These are phyloP conservation scores for Pleurotus sapidus DNA, from an alignment of 768 basidiomycete species.

Conservation along the genomic window DNA sequence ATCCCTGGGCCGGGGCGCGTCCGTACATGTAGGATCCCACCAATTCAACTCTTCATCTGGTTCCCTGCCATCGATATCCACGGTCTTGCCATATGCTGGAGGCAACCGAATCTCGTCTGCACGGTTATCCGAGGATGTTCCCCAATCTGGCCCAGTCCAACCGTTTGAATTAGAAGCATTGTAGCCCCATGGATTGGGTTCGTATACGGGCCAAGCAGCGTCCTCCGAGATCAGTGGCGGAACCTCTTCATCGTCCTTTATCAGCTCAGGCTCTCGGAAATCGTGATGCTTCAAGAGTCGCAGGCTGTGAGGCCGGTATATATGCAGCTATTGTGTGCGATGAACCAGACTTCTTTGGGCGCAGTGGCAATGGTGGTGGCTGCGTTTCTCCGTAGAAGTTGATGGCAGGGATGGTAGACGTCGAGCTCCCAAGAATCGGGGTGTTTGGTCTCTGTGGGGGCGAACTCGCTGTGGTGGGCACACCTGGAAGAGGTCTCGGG, in stretches of 20 bases:
- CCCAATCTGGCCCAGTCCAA: not conserved
- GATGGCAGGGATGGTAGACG: constrained; percentile 27
- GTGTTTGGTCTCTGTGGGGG: constrained; percentile 37
- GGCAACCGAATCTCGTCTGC: not conserved
- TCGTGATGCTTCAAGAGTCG: constrained; percentile 33
- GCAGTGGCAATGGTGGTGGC: constrained; percentile 35
- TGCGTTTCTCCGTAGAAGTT: constrained; percentile 32
- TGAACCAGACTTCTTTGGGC: constrained; percentile 40
- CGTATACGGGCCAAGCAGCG: constrained; percentile 16
- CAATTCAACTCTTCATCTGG: constrained; percentile 61
- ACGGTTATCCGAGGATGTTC: not conserved
- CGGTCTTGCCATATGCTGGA: constrained; percentile 13
- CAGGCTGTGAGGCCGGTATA: constrained; percentile 28
- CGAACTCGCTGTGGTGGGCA: constrained; percentile 18
- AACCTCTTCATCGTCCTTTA: constrained; percentile 36
- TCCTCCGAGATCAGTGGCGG: constrained; percentile 39
- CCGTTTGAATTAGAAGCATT: constrained; percentile 3
- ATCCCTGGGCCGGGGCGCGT: constrained; percentile 70
- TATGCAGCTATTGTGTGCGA: constrained; percentile 28
- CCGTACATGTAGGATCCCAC: constrained; percentile 60
- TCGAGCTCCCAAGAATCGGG: constrained; percentile 26
- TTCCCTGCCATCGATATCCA: constrained; percentile 59
- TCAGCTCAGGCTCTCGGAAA: constrained; percentile 57
- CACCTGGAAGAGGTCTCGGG: constrained; percentile 44
- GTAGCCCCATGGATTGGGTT: constrained; percentile 2